Base-by-base conservation (phyloP, 2,329 filamentous ascomycete genomes). In the Emericellopsis atlantica region DNA sequence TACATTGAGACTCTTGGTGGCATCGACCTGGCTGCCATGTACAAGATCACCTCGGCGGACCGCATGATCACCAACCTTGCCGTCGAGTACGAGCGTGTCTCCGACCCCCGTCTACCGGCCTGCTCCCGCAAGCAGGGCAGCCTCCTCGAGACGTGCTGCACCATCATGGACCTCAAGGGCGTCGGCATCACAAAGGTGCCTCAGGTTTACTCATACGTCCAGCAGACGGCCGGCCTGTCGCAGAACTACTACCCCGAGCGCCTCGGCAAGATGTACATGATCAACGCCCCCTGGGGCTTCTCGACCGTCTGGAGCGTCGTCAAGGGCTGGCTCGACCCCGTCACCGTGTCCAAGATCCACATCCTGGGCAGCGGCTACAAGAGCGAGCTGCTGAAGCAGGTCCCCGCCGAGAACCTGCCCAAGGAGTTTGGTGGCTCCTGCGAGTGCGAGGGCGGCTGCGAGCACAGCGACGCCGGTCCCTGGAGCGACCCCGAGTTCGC, bases 181-280 rank as follows among this genome's bases (percentile, higher is more conserved):
- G 89, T 98, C 21, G 86, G 86, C 44, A 67, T 96, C 52, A 74
- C 72, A 59, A 92, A 84, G 65, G 80, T 86, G 35, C 74, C 79
- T 46, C 82, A 83, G 46, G 90, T 95, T 44, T 95, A 93, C 70
- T 74, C 78, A 41, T 96, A 95, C 69, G 76, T 98, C 51, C 78
- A 78, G 54, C 76, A 83, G 59, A 88, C 87, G 36, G 92, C 87
- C 29, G 80, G 70, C 60, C 85, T 98, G 66, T 94, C 86, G 49
- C 92, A 96, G 67, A 95, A 96, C 76, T 94, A 96, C 78, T 98
- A 98, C 69, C 92, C 92, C 7, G 92, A 98, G 74, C 85, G 92
- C 44, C 74, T 98, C 44, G 92, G 92, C 56, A 89, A 88, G 66
- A 74, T 98, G 58, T 98, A 95, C 74, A 69, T 98, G 53, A 95